A percentile compares a stretch with the other conserved stretches of the same genome.
Conservation (phyloP, 164 flowering plant genomes). For the Protea cynaroides region DNA sequence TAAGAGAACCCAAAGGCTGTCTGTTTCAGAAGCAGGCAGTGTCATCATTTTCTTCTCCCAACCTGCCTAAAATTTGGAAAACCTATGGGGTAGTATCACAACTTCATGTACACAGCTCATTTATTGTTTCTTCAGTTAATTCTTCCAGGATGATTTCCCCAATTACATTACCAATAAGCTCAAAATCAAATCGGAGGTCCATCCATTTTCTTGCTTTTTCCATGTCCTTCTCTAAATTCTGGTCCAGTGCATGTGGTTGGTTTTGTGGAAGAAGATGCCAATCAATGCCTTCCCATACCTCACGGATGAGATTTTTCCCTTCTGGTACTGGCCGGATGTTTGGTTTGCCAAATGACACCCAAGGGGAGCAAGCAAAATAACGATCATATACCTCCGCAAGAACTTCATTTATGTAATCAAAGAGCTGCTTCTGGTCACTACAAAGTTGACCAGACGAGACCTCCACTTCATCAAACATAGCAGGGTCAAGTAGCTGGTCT, state of each 20-base stretch:
- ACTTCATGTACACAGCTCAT: slow-evolving; percentile 25
- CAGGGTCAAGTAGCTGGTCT: slow-evolving; percentile 50
- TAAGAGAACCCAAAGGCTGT: too few species aligned
- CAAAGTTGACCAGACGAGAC: slow-evolving; percentile 37
- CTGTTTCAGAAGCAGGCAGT: neutral
- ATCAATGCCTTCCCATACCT: slow-evolving; percentile 54
- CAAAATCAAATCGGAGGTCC: slow-evolving; percentile 48
- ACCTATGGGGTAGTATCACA: too few species aligned
- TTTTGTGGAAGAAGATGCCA: slow-evolving; percentile 40
- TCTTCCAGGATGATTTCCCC: slow-evolving; percentile 53
- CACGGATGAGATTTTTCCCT: slow-evolving; percentile 33
- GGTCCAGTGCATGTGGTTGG: slow-evolving; percentile 49
- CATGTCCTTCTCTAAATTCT: slow-evolving; percentile 62
- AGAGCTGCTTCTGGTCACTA: slow-evolving; percentile 52
- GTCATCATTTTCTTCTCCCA: too few species aligned
- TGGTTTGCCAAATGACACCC: slow-evolving; percentile 40
- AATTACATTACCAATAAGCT: slow-evolving; percentile 44
- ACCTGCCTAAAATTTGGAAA: too few species aligned
- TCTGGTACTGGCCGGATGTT: slow-evolving; percentile 38
- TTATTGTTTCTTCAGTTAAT: slow-evolving; percentile 50
- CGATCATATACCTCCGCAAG: slow-evolving; percentile 45
- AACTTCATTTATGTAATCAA: slow-evolving; percentile 72
- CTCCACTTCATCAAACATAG: slow-evolving; percentile 48
- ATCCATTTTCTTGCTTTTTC: slow-evolving; percentile 54
- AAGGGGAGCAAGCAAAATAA: slow-evolving; percentile 39